Percentiles rank a stretch among this genome's conserved stretches.
These are phyloP conservation scores for Torulaspora indica DNA, from an alignment of 805 yeast genomes.

Conservation along the genomic window DNA sequence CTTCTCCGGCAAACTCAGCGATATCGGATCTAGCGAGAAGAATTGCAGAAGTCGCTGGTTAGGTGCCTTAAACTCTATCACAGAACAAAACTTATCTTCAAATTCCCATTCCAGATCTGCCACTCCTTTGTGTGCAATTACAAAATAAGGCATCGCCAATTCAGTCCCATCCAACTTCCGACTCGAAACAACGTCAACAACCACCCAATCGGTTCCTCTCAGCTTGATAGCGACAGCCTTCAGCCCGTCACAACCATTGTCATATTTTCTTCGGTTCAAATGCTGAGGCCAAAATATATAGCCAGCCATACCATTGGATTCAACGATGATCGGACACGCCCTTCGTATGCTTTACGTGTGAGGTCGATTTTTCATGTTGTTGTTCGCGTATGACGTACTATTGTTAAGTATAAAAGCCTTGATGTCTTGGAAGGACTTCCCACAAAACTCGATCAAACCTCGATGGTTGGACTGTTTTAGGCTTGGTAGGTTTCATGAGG, in stretches of 20 bases:
- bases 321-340: background rate
- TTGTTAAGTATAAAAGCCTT: background rate
- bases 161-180: background rate
- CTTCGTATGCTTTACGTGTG: background rate
- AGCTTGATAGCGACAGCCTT: slow-evolving; percentile 15
- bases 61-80: slow-evolving; percentile 67
- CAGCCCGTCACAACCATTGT: slow-evolving; percentile 2
- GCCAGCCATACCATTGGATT: slow-evolving; percentile 17
- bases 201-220: slow-evolving; percentile 24
- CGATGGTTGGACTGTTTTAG: background rate
- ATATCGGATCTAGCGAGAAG: slow-evolving; percentile 68
- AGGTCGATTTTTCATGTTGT: slow-evolving; percentile 2
- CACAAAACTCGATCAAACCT: background rate
- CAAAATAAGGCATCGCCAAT: slow-evolving; percentile 16
- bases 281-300: slow-evolving; percentile 29
- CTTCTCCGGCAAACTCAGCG: slow-evolving; percentile 47
- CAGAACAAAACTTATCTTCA: slow-evolving; percentile 13
- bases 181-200: slow-evolving; percentile 17
- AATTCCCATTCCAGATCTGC: slow-evolving; percentile 9
- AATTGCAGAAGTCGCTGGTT: slow-evolving; percentile 66
- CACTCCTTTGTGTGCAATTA: slow-evolving; percentile 9
- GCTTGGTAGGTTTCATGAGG: background rate
- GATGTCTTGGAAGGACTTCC: background rate
- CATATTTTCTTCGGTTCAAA: slow-evolving; percentile 5
- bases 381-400: slow-evolving; percentile 2